Base-by-base conservation (phyloP, 2,329 filamentous ascomycete species). In the Chaetomiaceae sp. region DNA sequence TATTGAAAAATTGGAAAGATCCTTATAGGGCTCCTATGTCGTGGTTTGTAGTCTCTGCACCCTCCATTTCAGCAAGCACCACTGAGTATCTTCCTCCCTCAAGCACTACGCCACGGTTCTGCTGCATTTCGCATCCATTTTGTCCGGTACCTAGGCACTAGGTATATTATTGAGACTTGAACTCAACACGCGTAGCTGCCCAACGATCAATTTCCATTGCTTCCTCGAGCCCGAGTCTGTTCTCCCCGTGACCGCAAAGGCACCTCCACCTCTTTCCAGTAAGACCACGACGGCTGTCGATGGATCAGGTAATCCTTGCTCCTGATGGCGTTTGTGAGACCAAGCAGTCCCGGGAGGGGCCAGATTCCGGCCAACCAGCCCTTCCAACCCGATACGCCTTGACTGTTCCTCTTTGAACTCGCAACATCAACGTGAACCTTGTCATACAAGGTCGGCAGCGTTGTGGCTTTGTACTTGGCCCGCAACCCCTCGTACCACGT, bases 241-340 rank as follows among this genome's bases (percentile, higher is more conserved):
- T n/a, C n/a, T n/a, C n/a, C 12, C 36, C n/a, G 19, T 38, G 17
- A 12, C 20, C 20, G 20, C 19, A 9, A 22, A 3, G 31, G 11
- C 2, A 4, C 15, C 12, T 15, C 46, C 2, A 23, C 25, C 27
- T 19, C 31, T 4, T 36, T 27, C 47, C 47, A 50, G 11, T 36
- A 50, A 4, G 31, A 42, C 47, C 47, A 49, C 14, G 27, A 33
- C 15, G 27, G 38, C 38, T 43, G 6, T 1, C 47, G 38, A 23
- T 43, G 47, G 31, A 50, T 43, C 38, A 50, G n/a, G n/a, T 36
- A 50, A 20, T 43, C 39, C 38, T 29, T 43, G 8, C 47, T 50
- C n/a, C 20, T 33, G 6, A 50, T 43, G 7, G 47, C 47, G 8
- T 27, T 27, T 5, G 4, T 1, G 5, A 43, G 27, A 11, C 47